These are phyloP conservation scores for Westerdykella sp. DNA, from an alignment of 2,329 filamentous ascomycete species.

Conservation along the genomic window DNA sequence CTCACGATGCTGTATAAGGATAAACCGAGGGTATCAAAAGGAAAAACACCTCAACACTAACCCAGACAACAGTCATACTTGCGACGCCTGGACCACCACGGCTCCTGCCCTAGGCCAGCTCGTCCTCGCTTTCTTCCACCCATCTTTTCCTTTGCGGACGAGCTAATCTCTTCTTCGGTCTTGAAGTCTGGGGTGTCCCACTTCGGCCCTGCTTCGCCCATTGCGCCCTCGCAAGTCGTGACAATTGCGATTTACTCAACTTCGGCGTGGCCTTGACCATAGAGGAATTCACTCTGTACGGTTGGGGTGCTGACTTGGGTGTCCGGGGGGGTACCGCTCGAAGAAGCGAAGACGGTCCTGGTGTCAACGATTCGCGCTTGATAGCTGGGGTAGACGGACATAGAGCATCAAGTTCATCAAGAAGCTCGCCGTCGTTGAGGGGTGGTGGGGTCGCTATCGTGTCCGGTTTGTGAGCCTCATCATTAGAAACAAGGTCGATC, in stretches of 20 bases:
- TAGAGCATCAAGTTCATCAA: background rate
- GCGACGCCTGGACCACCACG: too few relatives aligned
- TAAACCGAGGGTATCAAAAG: too few relatives aligned
- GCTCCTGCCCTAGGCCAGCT: constrained; percentile 4
- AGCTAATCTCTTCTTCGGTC: background rate
- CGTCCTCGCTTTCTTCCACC: background rate
- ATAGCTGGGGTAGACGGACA: constrained; percentile 6
- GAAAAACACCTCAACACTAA: too few relatives aligned
- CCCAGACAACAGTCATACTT: too few relatives aligned
- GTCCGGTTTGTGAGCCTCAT: background rate
- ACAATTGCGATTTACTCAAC: background rate
- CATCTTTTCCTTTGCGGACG: background rate
- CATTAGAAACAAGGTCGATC: constrained; percentile 1
- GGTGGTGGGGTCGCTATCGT: constrained; percentile 2
- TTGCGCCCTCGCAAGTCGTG: background rate
- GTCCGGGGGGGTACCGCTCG: constrained; percentile 11
- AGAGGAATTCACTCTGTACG: too few relatives aligned
- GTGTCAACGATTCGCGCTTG: constrained; percentile 19
- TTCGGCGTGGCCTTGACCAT: background rate
- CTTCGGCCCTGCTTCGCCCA: background rate
- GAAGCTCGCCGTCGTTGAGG: constrained; percentile 3
- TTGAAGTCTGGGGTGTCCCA: background rate
- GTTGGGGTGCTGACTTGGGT: constrained; percentile 7
- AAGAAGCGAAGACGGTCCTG: constrained; percentile 9
- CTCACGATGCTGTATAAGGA: too few relatives aligned